Evolutionary conservation across 2,329 filamentous ascomycete species (phyloP).

Genomic region (Fusarium armeniacum): DNA sequence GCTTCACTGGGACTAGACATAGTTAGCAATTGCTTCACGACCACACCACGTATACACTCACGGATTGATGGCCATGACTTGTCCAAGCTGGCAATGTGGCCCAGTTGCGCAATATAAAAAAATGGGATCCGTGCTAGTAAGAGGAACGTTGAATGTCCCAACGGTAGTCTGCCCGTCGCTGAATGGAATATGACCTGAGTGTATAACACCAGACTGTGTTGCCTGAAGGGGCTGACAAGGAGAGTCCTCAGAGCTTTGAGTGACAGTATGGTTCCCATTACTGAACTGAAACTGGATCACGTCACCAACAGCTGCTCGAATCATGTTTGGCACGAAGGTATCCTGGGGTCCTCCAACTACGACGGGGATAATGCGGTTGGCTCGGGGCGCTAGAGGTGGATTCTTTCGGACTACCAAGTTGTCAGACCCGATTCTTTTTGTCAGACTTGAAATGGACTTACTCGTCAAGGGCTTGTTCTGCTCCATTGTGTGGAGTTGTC

Average conservation of each 20-base stretch:
- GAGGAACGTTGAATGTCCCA: slow-evolving; percentile 62
- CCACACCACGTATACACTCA: slow-evolving; percentile 34
- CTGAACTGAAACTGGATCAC: slow-evolving; percentile 61
- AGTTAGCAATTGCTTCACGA: background rate
- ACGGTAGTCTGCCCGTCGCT: slow-evolving; percentile 55
- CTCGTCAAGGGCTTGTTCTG: slow-evolving; percentile 15
- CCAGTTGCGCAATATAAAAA: slow-evolving; percentile 62
- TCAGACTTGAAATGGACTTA: background rate
- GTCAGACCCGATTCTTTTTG: background rate
- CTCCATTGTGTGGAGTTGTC: background rate
- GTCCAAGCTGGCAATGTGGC: slow-evolving; percentile 64
- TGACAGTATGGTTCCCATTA: slow-evolving; percentile 60
- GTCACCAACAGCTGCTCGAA: slow-evolving; percentile 55
- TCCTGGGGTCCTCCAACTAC: slow-evolving; percentile 57
- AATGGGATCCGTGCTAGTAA: slow-evolving; percentile 59
- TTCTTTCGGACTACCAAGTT: slow-evolving; percentile 23
- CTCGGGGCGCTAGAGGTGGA: slow-evolving; percentile 46
- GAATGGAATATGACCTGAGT: slow-evolving; percentile 60
- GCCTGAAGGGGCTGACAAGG: slow-evolving; percentile 58
- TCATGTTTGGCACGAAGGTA: slow-evolving; percentile 56
- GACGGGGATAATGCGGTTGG: slow-evolving; percentile 51
- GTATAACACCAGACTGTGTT: slow-evolving; percentile 52
- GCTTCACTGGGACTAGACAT: slow-evolving; percentile 32
- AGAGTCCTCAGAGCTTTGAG: slow-evolving; percentile 54
- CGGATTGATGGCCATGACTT: slow-evolving; percentile 67